phyloP scores from a whole-genome alignment of 2,329 filamentous ascomycete genomes.

The Penicillium digitatum region DNA sequence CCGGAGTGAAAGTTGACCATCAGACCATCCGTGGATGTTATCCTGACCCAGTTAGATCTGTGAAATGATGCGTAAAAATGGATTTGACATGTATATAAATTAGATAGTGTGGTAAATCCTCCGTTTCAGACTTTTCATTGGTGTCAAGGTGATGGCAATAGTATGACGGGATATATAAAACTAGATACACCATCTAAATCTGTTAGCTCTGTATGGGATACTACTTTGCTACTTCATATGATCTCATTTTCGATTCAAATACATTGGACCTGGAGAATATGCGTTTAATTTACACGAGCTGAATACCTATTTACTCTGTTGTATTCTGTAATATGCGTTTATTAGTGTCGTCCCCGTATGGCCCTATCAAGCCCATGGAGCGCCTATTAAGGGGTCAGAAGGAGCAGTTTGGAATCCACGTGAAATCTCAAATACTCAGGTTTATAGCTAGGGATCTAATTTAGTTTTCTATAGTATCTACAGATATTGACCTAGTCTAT shows the following conservation, averaged over 20 bases:
- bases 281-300: neutral
- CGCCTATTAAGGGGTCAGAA: neutral
- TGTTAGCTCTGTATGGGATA: too few species aligned
- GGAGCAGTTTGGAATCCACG: neutral
- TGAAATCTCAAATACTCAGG: constrained; percentile 1
- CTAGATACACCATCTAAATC: neutral
- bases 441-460: neutral
- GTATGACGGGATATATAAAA: neutral
- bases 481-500: neutral
- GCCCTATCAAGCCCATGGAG: neutral
- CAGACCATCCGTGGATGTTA: too few species aligned
- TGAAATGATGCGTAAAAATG: too few species aligned
- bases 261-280: neutral
- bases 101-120: neutral
- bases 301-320: neutral
- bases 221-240: neutral
- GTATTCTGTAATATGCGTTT: neutral
- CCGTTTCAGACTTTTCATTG: neutral
- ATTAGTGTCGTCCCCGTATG: neutral
- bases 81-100: neutral
- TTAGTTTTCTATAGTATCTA: neutral
- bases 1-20: neutral
- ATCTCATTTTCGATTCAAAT: neutral
- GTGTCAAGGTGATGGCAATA: neutral
- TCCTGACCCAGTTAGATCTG: neutral